Percentiles rank a stretch among this genome's conserved stretches.
Conservation (phyloP, 345 rosid species). For the Sonneratia caseolaris region DNA sequence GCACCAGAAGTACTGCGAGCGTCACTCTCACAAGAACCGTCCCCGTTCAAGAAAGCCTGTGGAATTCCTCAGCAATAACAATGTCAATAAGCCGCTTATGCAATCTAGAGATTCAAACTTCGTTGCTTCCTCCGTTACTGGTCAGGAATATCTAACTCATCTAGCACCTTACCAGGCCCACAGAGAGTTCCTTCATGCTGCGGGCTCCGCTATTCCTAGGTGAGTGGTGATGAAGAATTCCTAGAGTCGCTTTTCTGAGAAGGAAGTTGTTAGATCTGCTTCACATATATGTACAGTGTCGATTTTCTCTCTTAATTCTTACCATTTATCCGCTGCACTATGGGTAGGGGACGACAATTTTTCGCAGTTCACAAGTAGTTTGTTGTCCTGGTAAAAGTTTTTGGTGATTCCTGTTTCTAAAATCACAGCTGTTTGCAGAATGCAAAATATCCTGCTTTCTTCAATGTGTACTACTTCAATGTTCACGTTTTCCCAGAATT, state of each 20-base stretch:
- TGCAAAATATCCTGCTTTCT: background rate
- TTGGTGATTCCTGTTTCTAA: background rate
- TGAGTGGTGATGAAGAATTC: background rate
- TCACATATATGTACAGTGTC: background rate
- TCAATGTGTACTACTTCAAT: background rate
- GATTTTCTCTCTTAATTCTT: background rate
- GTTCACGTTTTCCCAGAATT: background rate
- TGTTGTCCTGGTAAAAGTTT: background rate
- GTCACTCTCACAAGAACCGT: constrained; percentile 63
- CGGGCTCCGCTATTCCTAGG: constrained; percentile 1
- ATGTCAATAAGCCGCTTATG: constrained; percentile 5
- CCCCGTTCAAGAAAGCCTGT: constrained; percentile 95
- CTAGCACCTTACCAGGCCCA: background rate
- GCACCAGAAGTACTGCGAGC: constrained; percentile 63
- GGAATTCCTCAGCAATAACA: constrained; percentile 31
- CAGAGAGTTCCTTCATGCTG: constrained; percentile 5
- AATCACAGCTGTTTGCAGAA: background rate
- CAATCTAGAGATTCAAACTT: background rate
- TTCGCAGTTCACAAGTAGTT: background rate
- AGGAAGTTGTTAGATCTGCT: background rate
- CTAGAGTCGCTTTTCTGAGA: background rate
- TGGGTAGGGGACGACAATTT: background rate
- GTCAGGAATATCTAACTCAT: constrained; percentile 1
- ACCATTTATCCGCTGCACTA: background rate
- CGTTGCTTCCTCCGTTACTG: background rate